Evolutionary conservation across 345 rosid species (phyloP).

Genomic region (Murraya koenigii): DNA sequence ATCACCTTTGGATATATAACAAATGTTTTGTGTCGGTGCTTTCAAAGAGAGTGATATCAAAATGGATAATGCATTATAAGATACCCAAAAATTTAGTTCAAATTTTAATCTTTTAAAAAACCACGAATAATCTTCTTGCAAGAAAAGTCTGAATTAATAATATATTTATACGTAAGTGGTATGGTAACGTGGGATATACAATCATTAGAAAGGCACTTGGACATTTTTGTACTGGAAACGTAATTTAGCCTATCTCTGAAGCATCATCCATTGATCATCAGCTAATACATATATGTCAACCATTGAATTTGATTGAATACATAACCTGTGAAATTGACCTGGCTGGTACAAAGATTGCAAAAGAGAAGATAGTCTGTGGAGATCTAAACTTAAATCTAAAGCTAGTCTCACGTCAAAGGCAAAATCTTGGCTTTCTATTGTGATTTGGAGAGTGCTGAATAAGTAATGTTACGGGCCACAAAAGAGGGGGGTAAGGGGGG

Average conservation of each 20-base stretch:
- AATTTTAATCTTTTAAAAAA: not conserved
- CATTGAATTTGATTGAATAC: not conserved
- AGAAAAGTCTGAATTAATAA: not conserved
- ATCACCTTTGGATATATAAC: not conserved
- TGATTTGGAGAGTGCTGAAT: not conserved
- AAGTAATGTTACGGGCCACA: not conserved
- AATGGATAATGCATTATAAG: too few relatives aligned
- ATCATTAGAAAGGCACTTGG: not conserved
- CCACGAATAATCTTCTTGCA: not conserved
- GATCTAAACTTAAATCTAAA: not conserved
- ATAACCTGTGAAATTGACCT: not conserved
- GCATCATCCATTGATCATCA: not conserved
- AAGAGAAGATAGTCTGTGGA: not conserved
- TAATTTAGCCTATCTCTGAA: not conserved
- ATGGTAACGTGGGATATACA: not conserved
- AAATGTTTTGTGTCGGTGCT: not conserved
- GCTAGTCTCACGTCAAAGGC: not conserved
- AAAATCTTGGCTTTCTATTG: not conserved
- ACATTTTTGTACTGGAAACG: not conserved
- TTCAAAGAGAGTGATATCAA: too few relatives aligned
- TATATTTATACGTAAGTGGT: not conserved
- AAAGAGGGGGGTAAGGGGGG: too few relatives aligned
- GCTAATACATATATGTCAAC: not conserved
- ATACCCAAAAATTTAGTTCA: not conserved
- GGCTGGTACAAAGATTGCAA: not conserved